phyloP scores from a whole-genome alignment of 2,329 filamentous ascomycete genomes.

The Hymenoscyphus fraxineus region DNA sequence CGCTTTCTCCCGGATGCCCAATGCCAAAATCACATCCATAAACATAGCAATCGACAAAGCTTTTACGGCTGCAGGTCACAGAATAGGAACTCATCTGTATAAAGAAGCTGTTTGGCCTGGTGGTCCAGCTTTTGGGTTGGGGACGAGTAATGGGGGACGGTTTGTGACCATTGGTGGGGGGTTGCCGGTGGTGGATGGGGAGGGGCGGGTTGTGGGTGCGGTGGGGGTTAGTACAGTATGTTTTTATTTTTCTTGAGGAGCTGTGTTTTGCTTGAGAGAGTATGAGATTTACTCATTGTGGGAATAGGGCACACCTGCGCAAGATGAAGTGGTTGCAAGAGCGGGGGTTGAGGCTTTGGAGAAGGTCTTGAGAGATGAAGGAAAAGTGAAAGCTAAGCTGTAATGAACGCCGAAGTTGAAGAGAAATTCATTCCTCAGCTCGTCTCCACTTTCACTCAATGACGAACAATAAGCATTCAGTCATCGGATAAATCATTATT shows the following conservation, averaged over 20 bases:
- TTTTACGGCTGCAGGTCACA: constrained; percentile 54
- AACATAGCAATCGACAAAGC: constrained; percentile 41
- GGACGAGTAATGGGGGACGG: constrained; percentile 48
- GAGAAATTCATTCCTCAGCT: too few species aligned
- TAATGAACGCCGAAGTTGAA: constrained; percentile 19
- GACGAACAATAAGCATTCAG: too few species aligned
- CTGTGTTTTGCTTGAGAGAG: too few species aligned
- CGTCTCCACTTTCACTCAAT: too few species aligned
- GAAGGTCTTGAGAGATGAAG: constrained; percentile 25
- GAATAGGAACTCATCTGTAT: constrained; percentile 48
- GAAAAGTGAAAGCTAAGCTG: constrained; percentile 40
- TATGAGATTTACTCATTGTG: background rate
- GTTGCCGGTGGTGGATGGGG: constrained; percentile 44
- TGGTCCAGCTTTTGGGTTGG: constrained; percentile 33
- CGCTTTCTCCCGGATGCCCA: constrained; percentile 27
- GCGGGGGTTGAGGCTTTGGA: constrained; percentile 48
- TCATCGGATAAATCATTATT: too few species aligned
- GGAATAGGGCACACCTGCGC: constrained; percentile 45
- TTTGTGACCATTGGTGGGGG: constrained; percentile 53
- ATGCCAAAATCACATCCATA: constrained; percentile 23
- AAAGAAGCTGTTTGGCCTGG: constrained; percentile 40
- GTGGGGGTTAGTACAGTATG: constrained; percentile 31
- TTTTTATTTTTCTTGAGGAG: constrained; percentile 4
- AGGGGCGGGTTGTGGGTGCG: constrained; percentile 49
- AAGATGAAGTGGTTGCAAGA: constrained; percentile 51